These are phyloP conservation scores for Chaetomium sp. DNA, from an alignment of 2,329 filamentous ascomycete genomes.

Conservation along the genomic window DNA sequence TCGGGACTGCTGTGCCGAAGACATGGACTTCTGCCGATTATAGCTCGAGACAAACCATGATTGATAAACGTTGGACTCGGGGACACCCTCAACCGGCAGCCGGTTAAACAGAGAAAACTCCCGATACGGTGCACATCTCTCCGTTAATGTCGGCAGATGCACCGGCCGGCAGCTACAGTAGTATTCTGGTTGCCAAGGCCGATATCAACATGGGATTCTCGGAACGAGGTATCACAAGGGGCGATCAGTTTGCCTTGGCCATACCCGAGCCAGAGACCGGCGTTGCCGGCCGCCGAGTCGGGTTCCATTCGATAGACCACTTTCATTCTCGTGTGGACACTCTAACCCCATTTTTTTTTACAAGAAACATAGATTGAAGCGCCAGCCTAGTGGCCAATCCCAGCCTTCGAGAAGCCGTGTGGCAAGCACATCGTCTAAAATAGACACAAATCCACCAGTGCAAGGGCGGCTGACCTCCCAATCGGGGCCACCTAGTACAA, in stretches of 20 bases:
- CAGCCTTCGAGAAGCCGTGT: conserved; percentile 2
- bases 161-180: neutral
- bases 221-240: neutral
- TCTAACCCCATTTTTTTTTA: neutral
- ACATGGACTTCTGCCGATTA: too few relatives aligned
- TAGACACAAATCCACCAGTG: neutral
- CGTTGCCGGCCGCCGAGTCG: neutral
- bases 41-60: too few relatives aligned
- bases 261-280: too few relatives aligned
- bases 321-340: neutral
- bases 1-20: too few relatives aligned
- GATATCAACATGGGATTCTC: neutral
- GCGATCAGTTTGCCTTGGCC: neutral
- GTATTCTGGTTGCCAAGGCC: conserved; percentile 8
- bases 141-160: conserved; percentile 14
- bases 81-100: neutral
- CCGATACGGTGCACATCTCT: conserved; percentile 2
- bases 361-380: neutral
- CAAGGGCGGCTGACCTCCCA: neutral
- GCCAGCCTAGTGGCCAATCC: conserved; percentile 3
- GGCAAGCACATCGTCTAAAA: neutral
- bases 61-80: neutral
- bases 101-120: conserved; percentile 6
- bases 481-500: neutral
- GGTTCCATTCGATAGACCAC: neutral